Evolutionary conservation across 345 rosid genomes (phyloP).

Genomic region (Syzygium grande): DNA sequence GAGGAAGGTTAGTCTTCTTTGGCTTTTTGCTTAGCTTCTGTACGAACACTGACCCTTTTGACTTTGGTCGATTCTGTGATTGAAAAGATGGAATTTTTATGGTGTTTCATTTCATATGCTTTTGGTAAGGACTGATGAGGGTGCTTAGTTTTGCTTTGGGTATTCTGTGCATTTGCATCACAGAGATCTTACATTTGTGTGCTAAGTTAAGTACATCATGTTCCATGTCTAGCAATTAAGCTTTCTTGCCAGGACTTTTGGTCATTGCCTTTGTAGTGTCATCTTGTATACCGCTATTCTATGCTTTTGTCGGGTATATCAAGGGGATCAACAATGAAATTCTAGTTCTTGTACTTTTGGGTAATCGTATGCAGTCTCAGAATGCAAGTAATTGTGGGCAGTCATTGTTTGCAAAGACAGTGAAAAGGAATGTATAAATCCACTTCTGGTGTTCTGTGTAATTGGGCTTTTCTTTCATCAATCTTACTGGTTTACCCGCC

Average conservation of each 20-base stretch:
- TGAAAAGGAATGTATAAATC: background rate
- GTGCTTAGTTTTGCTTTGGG: background rate
- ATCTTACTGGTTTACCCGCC: background rate
- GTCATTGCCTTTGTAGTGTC: background rate
- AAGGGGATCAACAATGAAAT: background rate
- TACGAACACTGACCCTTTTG: background rate
- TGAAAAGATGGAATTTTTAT: background rate
- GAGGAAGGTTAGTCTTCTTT: conserved; percentile 37
- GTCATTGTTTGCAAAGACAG: background rate
- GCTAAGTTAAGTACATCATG: background rate
- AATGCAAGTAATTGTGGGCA: background rate
- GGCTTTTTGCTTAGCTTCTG: background rate
- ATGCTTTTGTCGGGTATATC: background rate
- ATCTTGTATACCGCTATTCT: background rate
- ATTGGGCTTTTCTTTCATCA: background rate
- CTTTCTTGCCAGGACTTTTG: background rate
- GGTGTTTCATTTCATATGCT: background rate
- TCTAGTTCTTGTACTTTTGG: background rate
- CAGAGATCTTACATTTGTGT: background rate
- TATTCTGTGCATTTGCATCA: background rate
- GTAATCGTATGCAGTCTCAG: background rate
- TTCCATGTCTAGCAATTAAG: background rate
- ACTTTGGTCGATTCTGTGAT: background rate
- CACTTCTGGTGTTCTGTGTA: background rate
- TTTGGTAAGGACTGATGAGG: background rate